Evolutionary conservation across 805 yeast genomes (phyloP).

Genomic region (Saccharomycodes ludwigii): DNA sequence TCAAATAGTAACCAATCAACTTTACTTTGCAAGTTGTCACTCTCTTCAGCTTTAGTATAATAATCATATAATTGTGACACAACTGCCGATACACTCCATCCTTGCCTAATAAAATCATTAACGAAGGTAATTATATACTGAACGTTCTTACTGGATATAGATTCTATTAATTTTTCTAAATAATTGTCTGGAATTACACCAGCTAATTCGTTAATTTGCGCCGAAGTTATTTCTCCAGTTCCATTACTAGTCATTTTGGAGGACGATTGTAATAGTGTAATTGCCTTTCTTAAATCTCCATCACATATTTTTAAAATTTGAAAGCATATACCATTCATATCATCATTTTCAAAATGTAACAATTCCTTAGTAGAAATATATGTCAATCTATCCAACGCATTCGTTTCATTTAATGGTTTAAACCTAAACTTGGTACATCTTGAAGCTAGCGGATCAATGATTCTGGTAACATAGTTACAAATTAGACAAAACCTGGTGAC

Average conservation of each 20-base stretch:
- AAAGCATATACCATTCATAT: constrained; percentile 32
- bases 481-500: constrained; percentile 89
- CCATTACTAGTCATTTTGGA: constrained; percentile 36
- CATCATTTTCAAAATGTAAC: constrained; percentile 25
- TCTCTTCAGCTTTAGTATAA: constrained; percentile 17
- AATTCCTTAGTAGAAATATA: constrained; percentile 43
- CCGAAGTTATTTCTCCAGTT: constrained; percentile 31
- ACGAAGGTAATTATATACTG: constrained; percentile 29
- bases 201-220: constrained; percentile 54
- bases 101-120: constrained; percentile 44
- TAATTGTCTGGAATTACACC: constrained; percentile 53
- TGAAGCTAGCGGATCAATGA: constrained; percentile 92
- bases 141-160: constrained; percentile 24
- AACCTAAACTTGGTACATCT: constrained; percentile 94
- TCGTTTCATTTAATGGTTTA: constrained; percentile 55
- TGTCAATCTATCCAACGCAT: constrained; percentile 57
- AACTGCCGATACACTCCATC: constrained; percentile 72
- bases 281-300: constrained; percentile 91
- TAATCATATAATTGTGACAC: constrained; percentile 59
- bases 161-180: constrained; percentile 29
- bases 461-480: constrained; percentile 92
- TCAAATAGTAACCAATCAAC: constrained; percentile 58
- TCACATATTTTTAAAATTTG: constrained; percentile 60
- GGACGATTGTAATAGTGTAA: constrained; percentile 80
- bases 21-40: constrained; percentile 30